These are phyloP conservation scores for Monosporascus ibericus DNA, from an alignment of 2,329 filamentous ascomycete species.

Conservation along the genomic window DNA sequence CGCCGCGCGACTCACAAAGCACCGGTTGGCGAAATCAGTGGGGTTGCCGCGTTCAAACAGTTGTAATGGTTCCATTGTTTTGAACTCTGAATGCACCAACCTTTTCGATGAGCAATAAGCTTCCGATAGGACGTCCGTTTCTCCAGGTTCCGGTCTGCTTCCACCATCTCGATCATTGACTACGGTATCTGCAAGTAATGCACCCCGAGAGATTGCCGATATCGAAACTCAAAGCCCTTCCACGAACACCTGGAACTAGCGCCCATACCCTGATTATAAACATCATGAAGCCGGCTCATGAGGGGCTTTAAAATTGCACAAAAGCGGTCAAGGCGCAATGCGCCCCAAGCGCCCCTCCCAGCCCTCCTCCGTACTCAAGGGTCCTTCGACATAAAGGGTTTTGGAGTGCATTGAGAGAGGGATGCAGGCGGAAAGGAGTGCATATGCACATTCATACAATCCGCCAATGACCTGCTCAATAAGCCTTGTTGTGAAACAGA, in stretches of 20 bases:
- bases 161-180: too few relatives aligned
- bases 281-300: background rate
- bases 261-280: background rate
- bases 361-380: background rate
- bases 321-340: background rate
- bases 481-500: conserved; percentile 30
- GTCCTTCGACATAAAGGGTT: background rate
- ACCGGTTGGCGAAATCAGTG: too few relatives aligned
- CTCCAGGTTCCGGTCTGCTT: background rate
- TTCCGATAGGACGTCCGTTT: background rate
- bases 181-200: background rate
- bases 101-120: background rate
- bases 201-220: background rate
- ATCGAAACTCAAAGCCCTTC: background rate
- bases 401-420: background rate
- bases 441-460: conserved; percentile 19
- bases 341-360: too few relatives aligned
- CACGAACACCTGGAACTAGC: background rate
- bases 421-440: conserved; percentile 35
- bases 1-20: too few relatives aligned
- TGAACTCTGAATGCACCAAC: background rate
- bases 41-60: background rate
- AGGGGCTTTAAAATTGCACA: background rate
- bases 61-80: background rate
- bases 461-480: conserved; percentile 21